phyloP scores from a whole-genome alignment of 495 filamentous ascomycete species.

The Lasiosphaeris hirsuta region DNA sequence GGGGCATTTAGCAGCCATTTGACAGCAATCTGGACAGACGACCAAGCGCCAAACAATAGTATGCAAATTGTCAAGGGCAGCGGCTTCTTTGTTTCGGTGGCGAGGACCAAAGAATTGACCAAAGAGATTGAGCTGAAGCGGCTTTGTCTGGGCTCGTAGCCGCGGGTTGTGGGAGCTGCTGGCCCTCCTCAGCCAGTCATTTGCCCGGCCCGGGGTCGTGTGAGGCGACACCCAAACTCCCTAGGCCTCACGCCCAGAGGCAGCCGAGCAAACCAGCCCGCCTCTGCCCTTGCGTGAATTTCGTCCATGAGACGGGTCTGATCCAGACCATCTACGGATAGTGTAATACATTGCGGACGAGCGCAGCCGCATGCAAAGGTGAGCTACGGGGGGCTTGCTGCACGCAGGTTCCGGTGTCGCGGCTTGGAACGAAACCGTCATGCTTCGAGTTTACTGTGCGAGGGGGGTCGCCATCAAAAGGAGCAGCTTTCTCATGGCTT shows the following conservation, averaged over 20 bases:
- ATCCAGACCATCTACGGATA: background rate
- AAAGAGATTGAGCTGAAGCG: slow-evolving; percentile 7
- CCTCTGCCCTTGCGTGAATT: background rate
- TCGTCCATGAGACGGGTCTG: background rate
- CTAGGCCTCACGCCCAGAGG: background rate
- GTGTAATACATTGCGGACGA: background rate
- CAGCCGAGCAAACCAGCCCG: background rate
- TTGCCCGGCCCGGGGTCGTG: slow-evolving; percentile 8
- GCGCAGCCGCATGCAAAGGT: too few species aligned
- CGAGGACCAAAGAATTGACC: slow-evolving; percentile 10
- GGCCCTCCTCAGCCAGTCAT: slow-evolving; percentile 24
- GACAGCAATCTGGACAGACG: background rate
- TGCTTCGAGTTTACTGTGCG: too few species aligned
- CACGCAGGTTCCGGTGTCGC: too few species aligned
- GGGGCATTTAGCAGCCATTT: background rate
- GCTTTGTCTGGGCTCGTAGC: slow-evolving; percentile 11
- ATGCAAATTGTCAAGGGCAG: background rate
- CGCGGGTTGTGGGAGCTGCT: slow-evolving; percentile 16
- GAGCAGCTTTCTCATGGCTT: too few species aligned
- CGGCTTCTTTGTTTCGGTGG: slow-evolving; percentile 10
- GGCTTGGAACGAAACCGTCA: too few species aligned
- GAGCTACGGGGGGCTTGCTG: too few species aligned
- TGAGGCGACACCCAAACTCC: slow-evolving; percentile 24
- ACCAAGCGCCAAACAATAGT: slow-evolving; percentile 4
- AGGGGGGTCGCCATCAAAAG: too few species aligned